Conservation (phyloP, 345 rosid genomes). For the Linum usitatissimum region DNA sequence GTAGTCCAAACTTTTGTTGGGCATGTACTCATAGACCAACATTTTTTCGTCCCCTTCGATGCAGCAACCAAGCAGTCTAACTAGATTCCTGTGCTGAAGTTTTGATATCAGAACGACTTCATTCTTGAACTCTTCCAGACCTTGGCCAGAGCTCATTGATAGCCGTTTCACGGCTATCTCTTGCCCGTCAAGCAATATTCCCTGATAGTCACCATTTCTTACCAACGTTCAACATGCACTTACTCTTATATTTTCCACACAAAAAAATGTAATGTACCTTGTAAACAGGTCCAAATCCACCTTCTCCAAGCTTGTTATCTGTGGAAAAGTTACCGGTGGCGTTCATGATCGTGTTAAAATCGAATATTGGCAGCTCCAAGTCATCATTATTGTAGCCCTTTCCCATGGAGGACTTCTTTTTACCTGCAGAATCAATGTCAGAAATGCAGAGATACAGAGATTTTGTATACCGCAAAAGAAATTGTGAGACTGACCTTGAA, state of each 20-base stretch:
- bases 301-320: slow-evolving; percentile 30
- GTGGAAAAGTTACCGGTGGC: slow-evolving; percentile 28
- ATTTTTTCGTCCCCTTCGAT: slow-evolving; percentile 21
- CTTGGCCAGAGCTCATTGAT: slow-evolving; percentile 25
- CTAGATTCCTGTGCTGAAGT: slow-evolving; percentile 32
- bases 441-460: neutral
- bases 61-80: slow-evolving; percentile 30
- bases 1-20: slow-evolving; percentile 28
- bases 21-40: slow-evolving; percentile 28
- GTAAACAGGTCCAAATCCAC: slow-evolving; percentile 33
- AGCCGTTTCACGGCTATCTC: slow-evolving; percentile 28
- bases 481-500: slow-evolving; percentile 8
- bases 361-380: slow-evolving; percentile 3
- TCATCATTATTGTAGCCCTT: slow-evolving; percentile 8
- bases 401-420: neutral
- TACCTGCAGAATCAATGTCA: slow-evolving; percentile 4
- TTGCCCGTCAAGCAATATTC: slow-evolving; percentile 20
- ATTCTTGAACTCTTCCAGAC: slow-evolving; percentile 23
- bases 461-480: neutral
- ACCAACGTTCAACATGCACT: too few species aligned
- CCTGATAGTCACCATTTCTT: slow-evolving; percentile 11
- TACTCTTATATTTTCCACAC: too few species aligned
- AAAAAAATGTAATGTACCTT: neutral
- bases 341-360: neutral
- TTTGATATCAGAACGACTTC: slow-evolving; percentile 20